Base-by-base conservation (phyloP, 768 basidiomycete species). In the Phlebiopsis gigantea region DNA sequence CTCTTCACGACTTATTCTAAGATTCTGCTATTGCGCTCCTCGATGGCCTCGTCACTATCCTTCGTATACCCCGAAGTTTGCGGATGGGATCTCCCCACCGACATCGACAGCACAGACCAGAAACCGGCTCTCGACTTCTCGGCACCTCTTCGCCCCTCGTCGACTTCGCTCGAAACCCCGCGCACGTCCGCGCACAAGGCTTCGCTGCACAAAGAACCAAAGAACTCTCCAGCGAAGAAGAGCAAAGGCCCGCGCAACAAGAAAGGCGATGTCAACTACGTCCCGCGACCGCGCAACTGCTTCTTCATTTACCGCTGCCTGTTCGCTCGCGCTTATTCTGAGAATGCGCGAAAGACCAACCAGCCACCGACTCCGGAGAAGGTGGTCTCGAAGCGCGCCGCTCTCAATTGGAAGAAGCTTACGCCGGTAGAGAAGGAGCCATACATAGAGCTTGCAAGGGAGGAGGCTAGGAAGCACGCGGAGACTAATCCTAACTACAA, bases 221-320 rank as follows among this genome's bases (percentile, higher is more conserved):
- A n/a, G n/a, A n/a, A n/a, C n/a, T n/a, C n/a, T n/a, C n/a, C n/a
- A n/a, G 34, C 34, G 12, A 39, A 9, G 8, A 39, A 39, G 34
- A 12, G 12, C 34, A 39, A 39, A 9, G 34, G 12, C 41, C 28
- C 58, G 4, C 58, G 58, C 49, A 73, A 75, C 41, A 66, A 71
- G 53, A 72, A 73, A 39, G 8, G 8, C 9, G 79, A 84, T 56
- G 79, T 84, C 0, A 69, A 67, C n/a, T 82, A 80, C 78, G 77
- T 86, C 31, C 81, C 84, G 24, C 81, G 87, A 12, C 87, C 87
- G 3, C 78, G 82, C 1, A 88, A 88, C 58, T 75, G 82, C 44
- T 88, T 88, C 70, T 85, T 88, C 68, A 79, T 88, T 52, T 88
- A 87, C 71, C 83, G 86, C 29, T 84, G 85, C 63, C 79, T 85